These are phyloP conservation scores for Amauroascus niger DNA, from an alignment of 2,329 filamentous ascomycete genomes.

Conservation along the genomic window DNA sequence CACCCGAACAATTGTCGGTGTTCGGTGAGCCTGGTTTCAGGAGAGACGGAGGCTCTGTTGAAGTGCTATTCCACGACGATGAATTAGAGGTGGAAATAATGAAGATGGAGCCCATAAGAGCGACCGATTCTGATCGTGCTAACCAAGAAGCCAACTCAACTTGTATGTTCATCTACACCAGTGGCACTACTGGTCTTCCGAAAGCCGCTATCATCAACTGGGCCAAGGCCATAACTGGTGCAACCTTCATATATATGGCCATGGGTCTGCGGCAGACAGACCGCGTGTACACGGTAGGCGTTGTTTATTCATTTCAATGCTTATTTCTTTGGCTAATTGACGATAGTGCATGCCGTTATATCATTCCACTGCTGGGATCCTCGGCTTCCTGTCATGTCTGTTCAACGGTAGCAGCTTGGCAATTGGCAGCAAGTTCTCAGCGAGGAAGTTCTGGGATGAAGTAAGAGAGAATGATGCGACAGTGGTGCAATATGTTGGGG, in stretches of 20 bases:
- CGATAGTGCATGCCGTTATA: conserved; percentile 75
- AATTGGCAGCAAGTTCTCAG: conserved; percentile 68
- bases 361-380: conserved; percentile 65
- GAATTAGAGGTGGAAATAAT: conserved; percentile 48
- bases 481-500: conserved; percentile 76
- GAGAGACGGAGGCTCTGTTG: conserved; percentile 38
- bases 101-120: conserved; percentile 45
- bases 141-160: conserved; percentile 48
- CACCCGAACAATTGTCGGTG: conserved; percentile 32
- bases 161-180: conserved; percentile 72
- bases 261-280: conserved; percentile 53
- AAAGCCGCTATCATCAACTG: conserved; percentile 71
- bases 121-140: conserved; percentile 48
- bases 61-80: conserved; percentile 53
- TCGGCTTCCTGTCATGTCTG: conserved; percentile 57
- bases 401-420: conserved; percentile 56
- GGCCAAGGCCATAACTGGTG: conserved; percentile 52
- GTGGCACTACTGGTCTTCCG: conserved; percentile 73
- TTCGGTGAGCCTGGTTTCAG: conserved; percentile 35
- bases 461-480: conserved; percentile 62
- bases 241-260: conserved; percentile 46
- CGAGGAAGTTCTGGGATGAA: conserved; percentile 65
- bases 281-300: conserved; percentile 61
- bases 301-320: neutral
- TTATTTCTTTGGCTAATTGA: conserved; percentile 11